Conservation (phyloP, 2,329 filamentous ascomycete species). For the Metarhizium humberi region DNA sequence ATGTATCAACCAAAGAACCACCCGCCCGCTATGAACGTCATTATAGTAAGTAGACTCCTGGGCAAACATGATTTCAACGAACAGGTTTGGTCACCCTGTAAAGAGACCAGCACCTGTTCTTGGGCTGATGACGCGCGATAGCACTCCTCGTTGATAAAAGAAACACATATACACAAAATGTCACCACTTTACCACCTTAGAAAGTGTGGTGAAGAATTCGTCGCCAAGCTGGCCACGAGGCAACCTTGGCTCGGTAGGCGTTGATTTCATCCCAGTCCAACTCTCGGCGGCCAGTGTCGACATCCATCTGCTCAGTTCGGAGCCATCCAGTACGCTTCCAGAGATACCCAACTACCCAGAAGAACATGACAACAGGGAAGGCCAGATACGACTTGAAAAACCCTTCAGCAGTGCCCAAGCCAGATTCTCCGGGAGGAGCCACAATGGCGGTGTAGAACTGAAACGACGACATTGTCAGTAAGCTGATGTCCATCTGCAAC, state of each 20-base stretch:
- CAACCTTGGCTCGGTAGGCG: constrained; percentile 39
- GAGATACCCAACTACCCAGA: constrained; percentile 49
- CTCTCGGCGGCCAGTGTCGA: constrained; percentile 57
- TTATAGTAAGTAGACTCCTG: not conserved
- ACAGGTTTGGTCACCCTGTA: not conserved
- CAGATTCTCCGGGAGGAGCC: constrained; percentile 19
- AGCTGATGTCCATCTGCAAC: not conserved
- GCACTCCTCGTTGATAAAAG: not conserved
- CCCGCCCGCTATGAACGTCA: not conserved
- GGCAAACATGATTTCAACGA: not conserved
- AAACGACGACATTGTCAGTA: not conserved
- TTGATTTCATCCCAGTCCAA: constrained; percentile 58
- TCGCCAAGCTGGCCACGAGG: constrained; percentile 43
- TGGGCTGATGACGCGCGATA: not conserved
- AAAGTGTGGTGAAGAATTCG: constrained; percentile 28
- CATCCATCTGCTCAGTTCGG: constrained; percentile 50
- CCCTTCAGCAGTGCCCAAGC: constrained; percentile 31
- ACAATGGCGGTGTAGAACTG: constrained; percentile 42
- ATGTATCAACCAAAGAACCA: not conserved
- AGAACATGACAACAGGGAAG: constrained; percentile 42
- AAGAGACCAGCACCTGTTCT: not conserved
- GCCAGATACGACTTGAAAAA: constrained; percentile 50
- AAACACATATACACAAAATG: not conserved
- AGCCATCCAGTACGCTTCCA: constrained; percentile 60
- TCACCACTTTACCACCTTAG: constrained; percentile 12